Base-by-base conservation (phyloP, 768 basidiomycete genomes). In the Galerina sulciceps region DNA sequence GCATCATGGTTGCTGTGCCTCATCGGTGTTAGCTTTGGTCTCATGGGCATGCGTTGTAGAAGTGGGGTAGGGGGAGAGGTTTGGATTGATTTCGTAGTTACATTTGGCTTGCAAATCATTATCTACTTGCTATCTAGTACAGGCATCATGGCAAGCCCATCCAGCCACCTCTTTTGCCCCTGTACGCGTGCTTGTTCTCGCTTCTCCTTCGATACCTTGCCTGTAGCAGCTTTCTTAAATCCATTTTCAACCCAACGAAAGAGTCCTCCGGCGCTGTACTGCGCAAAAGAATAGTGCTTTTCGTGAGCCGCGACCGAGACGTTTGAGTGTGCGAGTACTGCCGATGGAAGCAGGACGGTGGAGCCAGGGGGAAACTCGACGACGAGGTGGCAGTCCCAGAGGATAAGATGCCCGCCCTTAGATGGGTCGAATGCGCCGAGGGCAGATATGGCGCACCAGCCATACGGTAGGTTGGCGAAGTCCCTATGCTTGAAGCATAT, bases 371-470 rank as follows among this genome's bases (percentile, higher is more conserved):
- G 26, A 63, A n/a, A 59, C 17, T 56, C 48, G 14, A 63, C 35
- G 1, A 59, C 61, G 9, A 59, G 43, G 8, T 49, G n/a, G 31
- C 47, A 52, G 40, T 63, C 61, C 62, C 62, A 63, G 0, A 63
- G 38, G 10, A 63, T 46, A 17, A 63, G 35, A 45, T 63, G 62
- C 0, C 62, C 62, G 0, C 62, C 62, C 17, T 54, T 53, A 4
- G 35, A 53, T 10, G 55, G 44, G 22, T 63, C 47, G n/a, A 43
- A 63, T 2, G 23, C 14, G 9, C 62, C 62, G 2, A 57, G 17
- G 1, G 58, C 37, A 0, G 54, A 56, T 11, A 60, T 40, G 4
- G 54, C 26, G 35, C 59, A 60, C 5, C 34, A 50, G 8, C 59
- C 59, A 11, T 18, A 55, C 3, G 53, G 46, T 15, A 60, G 34